Evolutionary conservation across 768 basidiomycete genomes (phyloP).

Genomic region (Mycena filopes): DNA sequence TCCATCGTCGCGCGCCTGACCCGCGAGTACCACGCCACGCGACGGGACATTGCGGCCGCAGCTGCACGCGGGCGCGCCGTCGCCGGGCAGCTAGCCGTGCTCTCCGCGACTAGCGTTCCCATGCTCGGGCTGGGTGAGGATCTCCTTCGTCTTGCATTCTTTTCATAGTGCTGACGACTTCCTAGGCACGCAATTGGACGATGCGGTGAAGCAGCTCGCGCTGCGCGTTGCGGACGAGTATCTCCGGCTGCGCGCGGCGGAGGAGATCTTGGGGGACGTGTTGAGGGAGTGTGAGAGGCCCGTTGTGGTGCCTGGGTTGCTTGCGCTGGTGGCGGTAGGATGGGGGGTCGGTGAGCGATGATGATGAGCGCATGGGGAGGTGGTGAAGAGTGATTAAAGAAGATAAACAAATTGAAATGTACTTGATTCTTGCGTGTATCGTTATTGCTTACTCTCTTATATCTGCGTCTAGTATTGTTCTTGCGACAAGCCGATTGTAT

Average conservation of each 20-base stretch:
- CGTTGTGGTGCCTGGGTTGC: constrained; percentile 22
- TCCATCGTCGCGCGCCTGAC: constrained; percentile 16
- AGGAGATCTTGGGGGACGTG: constrained; percentile 22
- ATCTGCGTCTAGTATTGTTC: too few species aligned
- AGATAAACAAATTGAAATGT: too few species aligned
- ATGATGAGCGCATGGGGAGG: not conserved
- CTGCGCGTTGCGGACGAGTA: constrained; percentile 7
- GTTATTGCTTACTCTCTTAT: too few species aligned
- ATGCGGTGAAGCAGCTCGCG: constrained; percentile 3
- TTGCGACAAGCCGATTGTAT: too few species aligned
- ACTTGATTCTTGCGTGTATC: too few species aligned
- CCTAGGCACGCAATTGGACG: not conserved
- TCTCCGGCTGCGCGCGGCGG: constrained; percentile 4
- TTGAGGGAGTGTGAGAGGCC: constrained; percentile 29
- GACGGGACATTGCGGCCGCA: constrained; percentile 12
- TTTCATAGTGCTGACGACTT: too few species aligned
- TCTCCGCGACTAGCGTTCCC: too few species aligned
- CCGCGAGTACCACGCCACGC: constrained; percentile 19
- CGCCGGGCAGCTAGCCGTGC: not conserved
- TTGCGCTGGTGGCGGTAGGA: constrained; percentile 5
- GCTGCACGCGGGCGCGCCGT: constrained; percentile 6
- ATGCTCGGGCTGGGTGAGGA: not conserved
- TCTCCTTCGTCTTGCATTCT: not conserved
- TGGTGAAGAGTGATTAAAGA: too few species aligned
- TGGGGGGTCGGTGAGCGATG: not conserved